Base-by-base conservation (phyloP, 306 rosid genomes). In the Vigna nakashimae region DNA sequence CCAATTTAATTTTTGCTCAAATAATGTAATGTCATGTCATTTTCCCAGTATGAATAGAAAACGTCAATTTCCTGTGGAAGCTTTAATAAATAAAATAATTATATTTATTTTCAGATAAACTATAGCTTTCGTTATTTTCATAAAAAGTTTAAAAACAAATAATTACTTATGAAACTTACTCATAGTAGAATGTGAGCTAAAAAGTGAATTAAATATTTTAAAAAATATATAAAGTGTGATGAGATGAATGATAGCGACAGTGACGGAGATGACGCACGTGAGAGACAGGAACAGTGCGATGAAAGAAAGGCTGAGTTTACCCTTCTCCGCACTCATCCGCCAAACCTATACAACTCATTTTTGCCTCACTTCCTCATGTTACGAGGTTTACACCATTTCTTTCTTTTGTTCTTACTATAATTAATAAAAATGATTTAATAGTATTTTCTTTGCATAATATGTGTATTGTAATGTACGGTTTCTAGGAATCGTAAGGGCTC, bases 261-360 rank as follows among this genome's bases (percentile, higher is more conserved):
- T 9, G 67, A 76, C 18, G 52, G 55, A 43, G 90, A 89, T 86
- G 93, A 86, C 88, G 96, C 91, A 90, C 91, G 96, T 90, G 90
- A 82, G 91, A 80, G 80, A 82, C 83, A 76, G 83, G 77, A 79
- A 76, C 84, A 81, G 80, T 28, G 74, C 28, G 68, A 78, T 63
- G 89, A 87, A 80, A 81, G 90, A 86, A 83, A 88, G 86, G 63
- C 86, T 58, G 84, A 74, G 76, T 87, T 84, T 86, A 63, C 73
- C 84, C 83, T 83, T 62, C 87, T 76, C 85, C 70, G 60, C 90
- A 78, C 92, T 84, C 87, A 69, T 83, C 87, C 80, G 73, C 87
- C 82, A 52, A 78, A 79, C 28, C 36, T 43, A 72, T 42, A 12
- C 53, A 22, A 22, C 7, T n/a, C 56, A 6, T 45, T 34, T 76